Percentiles rank a stretch among this genome's conserved stretches.
Evolutionary conservation across 2,329 filamentous ascomycete genomes (phyloP).

Genomic region (Alternaria gansuensis): DNA sequence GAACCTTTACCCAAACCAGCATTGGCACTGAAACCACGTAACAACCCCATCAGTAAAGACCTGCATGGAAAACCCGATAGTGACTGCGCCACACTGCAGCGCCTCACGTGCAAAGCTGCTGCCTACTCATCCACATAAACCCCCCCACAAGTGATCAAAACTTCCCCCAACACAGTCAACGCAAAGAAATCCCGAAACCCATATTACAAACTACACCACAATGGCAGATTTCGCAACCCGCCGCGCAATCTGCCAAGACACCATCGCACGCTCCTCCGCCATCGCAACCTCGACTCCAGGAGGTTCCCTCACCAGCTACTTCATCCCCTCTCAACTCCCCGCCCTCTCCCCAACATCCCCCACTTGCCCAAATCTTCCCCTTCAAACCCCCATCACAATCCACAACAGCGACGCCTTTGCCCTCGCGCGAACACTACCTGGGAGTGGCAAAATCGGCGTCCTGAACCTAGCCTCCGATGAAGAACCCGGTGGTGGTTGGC

Average conservation of each 20-base stretch:
- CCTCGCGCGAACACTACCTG: constrained; percentile 25
- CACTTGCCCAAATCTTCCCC: not conserved
- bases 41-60: too few relatives aligned
- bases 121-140: not conserved
- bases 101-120: not conserved
- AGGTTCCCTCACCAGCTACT: constrained; percentile 27
- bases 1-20: too few relatives aligned
- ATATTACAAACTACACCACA: too few relatives aligned
- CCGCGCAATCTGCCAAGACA: constrained; percentile 35
- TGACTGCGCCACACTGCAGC: not conserved
- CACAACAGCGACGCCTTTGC: constrained; percentile 34
- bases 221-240: constrained; percentile 33
- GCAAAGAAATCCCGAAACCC: not conserved
- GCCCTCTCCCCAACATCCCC: constrained; percentile 18
- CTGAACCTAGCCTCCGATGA: constrained; percentile 34
- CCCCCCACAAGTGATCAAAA: too few relatives aligned
- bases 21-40: too few relatives aligned
- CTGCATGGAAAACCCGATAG: too few relatives aligned
- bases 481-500: constrained; percentile 36
- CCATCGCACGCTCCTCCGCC: constrained; percentile 22
- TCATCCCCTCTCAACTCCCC: constrained; percentile 30
- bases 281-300: constrained; percentile 24
- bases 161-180: not conserved
- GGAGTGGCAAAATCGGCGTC: constrained; percentile 26
- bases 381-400: constrained; percentile 25